These are phyloP conservation scores for Agrocybe praecox DNA, from an alignment of 768 basidiomycete genomes.

Conservation along the genomic window DNA sequence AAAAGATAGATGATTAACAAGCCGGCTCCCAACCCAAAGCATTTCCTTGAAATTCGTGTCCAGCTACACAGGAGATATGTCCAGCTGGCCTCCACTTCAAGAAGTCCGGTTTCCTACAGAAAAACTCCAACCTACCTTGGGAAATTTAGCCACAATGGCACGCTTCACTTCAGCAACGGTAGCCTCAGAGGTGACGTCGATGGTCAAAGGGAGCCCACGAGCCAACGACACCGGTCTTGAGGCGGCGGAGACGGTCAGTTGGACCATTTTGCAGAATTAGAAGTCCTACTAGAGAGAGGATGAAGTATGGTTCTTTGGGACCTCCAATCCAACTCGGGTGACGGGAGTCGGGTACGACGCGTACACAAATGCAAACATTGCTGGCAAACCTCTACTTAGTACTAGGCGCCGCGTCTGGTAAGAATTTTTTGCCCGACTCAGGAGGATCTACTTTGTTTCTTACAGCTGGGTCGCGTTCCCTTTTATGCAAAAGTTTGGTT, in stretches of 20 bases:
- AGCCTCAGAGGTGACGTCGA: slow-evolving; percentile 51
- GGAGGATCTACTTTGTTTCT: too few relatives aligned
- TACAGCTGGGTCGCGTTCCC: too few relatives aligned
- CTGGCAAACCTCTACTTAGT: background rate
- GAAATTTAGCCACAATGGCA: slow-evolving; percentile 49
- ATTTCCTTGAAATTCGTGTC: too few relatives aligned
- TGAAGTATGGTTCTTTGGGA: background rate
- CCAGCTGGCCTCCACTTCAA: too few relatives aligned
- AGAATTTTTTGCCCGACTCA: too few relatives aligned
- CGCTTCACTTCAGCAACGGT: slow-evolving; percentile 74
- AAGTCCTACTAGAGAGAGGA: background rate
- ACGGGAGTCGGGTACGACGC: slow-evolving; percentile 5
- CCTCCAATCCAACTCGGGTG: background rate
- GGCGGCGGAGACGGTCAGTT: slow-evolving; percentile 54
- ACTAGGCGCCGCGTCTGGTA: too few relatives aligned
- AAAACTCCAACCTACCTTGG: slow-evolving; percentile 30
- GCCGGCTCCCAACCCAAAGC: background rate
- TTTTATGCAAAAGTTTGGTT: too few relatives aligned
- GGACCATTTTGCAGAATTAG: slow-evolving; percentile 29
- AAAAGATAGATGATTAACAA: background rate
- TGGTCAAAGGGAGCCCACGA: slow-evolving; percentile 48
- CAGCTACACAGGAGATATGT: too few relatives aligned
- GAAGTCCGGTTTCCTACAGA: background rate
- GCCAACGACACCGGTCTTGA: slow-evolving; percentile 50
- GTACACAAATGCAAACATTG: slow-evolving; percentile 22